Percentiles rank a stretch among this genome's conserved stretches.
Evolutionary conservation across 2,329 filamentous ascomycete species (phyloP).

Genomic region (Fusarium avenaceum): DNA sequence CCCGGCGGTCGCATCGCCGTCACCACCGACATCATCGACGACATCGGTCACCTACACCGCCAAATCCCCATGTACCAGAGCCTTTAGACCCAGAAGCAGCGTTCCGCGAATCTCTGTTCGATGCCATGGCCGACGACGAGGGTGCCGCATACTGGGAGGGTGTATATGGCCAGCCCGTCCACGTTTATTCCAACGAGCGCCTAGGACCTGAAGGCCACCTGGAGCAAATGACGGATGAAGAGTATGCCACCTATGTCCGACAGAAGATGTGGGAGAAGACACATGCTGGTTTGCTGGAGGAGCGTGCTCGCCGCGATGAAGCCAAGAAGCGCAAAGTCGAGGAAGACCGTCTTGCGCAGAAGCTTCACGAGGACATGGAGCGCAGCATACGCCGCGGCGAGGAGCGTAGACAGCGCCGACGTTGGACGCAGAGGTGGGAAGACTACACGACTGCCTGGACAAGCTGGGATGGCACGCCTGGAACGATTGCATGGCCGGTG

Average conservation of each 20-base stretch:
- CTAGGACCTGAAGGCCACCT: slow-evolving; percentile 67
- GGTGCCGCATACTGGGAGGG: slow-evolving; percentile 95
- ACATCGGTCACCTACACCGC: slow-evolving; percentile 61
- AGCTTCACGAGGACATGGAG: slow-evolving; percentile 75
- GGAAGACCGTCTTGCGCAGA: slow-evolving; percentile 63
- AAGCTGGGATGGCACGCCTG: slow-evolving; percentile 60
- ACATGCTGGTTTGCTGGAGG: slow-evolving; percentile 84
- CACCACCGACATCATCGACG: slow-evolving; percentile 53
- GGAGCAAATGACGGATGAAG: slow-evolving; percentile 91
- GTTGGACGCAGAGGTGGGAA: slow-evolving; percentile 72
- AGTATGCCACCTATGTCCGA: slow-evolving; percentile 89
- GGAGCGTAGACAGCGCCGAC: slow-evolving; percentile 68
- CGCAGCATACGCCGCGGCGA: slow-evolving; percentile 76
- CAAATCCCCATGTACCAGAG: slow-evolving; percentile 61
- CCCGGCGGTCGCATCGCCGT: slow-evolving; percentile 43
- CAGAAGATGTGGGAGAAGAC: slow-evolving; percentile 96
- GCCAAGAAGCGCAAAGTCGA: slow-evolving; percentile 65
- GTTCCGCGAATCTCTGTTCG: slow-evolving; percentile 94
- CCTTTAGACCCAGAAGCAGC: slow-evolving; percentile 77
- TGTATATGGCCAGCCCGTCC: slow-evolving; percentile 96
- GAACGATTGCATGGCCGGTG: slow-evolving; percentile 79
- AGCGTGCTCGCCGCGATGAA: slow-evolving; percentile 73
- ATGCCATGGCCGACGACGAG: slow-evolving; percentile 96
- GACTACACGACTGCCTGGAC: slow-evolving; percentile 76
- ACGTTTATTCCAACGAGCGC: slow-evolving; percentile 74